Evolutionary conservation across 306 rosid species (phyloP), one percentile per base, ranked within the genome.

Genomic region (Corylus heterophylla): DNA sequence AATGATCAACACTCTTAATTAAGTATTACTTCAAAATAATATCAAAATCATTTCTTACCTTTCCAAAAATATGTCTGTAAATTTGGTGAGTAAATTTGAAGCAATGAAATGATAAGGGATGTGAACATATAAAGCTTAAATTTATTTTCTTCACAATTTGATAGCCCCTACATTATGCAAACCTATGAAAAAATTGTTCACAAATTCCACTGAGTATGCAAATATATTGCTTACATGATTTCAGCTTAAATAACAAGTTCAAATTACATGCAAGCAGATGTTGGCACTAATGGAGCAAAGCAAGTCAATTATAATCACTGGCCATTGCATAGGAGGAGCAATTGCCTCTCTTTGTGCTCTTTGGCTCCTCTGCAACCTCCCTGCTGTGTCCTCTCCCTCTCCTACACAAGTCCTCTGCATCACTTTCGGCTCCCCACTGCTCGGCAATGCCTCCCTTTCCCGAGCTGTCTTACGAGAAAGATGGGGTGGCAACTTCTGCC

Each of bases 251-350:
- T 66, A 66, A 67, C 31, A 10, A 67, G 52, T 11, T 76, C 54
- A 48, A 76, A 71, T 31, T 31, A 31, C n/a, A 73, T 76, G 69
- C 80, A 22, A 68, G 79, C 89, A 94, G 97, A 73, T 92, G 54
- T 51, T 52, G 80, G 90, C 47, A 49, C 35, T 91, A 74, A 72
- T 73, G 63, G 74, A 77, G 77, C 80, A 52, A 17, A 83, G 88
- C 71, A 95, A 87, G 85, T 81, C 97, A 80, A 66, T 95, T 47
- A 88, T 95, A 4, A 86, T 95, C 76, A 95, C 98, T 8, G 98
- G 98, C 56, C 97, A 91, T 59, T 92, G 98, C 56, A 83, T 95
- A 52, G 98, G 98, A 82, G 98, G 97, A 86, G 85, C 93, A 59
- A 84, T 73, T 13, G 98, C 98, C 59, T 87, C 97, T 55, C 89